Evolutionary conservation across 2,329 filamentous ascomycete species (phyloP).

Genomic region (Tolypocladium nubicola): DNA sequence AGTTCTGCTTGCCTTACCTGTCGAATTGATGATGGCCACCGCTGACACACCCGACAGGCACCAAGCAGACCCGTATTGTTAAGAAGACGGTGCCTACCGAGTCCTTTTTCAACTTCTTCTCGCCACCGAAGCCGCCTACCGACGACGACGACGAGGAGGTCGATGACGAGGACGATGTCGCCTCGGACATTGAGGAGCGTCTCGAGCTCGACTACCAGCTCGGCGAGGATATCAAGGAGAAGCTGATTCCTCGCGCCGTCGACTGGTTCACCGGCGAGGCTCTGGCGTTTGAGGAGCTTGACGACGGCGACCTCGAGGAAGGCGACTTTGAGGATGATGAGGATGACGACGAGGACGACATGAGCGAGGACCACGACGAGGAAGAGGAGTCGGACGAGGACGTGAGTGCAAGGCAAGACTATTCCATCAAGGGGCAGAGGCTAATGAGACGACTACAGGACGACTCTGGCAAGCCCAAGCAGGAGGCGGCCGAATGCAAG

Average conservation of each 20-base stretch:
- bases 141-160: conserved; percentile 56
- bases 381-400: conserved; percentile 72
- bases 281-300: conserved; percentile 88
- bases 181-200: conserved; percentile 90
- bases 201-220: conserved; percentile 98
- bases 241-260: conserved; percentile 94
- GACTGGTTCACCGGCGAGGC: conserved; percentile 99
- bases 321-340: conserved; percentile 84
- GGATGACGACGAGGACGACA: conserved; percentile 83
- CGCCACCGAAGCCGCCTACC: conserved; percentile 75
- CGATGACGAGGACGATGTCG: conserved; percentile 62
- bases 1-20: background rate
- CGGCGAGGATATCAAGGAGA: conserved; percentile 99
- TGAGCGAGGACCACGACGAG: conserved; percentile 77
- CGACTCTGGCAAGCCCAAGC: conserved; percentile 81
- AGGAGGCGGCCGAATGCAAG: conserved; percentile 93
- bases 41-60: conserved; percentile 50
- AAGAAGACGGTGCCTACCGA: conserved; percentile 99
- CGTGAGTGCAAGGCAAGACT: conserved; percentile 31
- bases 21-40: background rate
- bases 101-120: conserved; percentile 99
- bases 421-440: background rate
- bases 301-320: conserved; percentile 39
- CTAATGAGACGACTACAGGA: conserved; percentile 43
- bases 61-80: conserved; percentile 96